phyloP scores from a whole-genome alignment of 495 filamentous ascomycete genomes.

The Tuber melanosporum region DNA sequence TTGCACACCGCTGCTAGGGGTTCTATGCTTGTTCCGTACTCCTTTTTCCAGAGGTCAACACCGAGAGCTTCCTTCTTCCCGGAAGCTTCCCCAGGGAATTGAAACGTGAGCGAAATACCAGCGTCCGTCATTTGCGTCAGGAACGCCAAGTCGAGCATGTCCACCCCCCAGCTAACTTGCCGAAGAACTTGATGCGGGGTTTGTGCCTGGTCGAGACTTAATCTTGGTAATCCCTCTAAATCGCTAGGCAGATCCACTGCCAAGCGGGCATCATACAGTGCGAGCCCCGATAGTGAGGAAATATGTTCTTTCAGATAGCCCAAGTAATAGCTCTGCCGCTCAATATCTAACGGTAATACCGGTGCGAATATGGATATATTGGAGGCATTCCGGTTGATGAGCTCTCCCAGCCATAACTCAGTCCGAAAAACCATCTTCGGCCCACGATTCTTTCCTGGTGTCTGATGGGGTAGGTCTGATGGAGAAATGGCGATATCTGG shows the following conservation, averaged over 20 bases:
- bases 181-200: constrained; percentile 70
- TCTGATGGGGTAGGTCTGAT: constrained; percentile 62
- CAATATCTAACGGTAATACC: constrained; percentile 65
- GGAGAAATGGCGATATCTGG: constrained; percentile 79
- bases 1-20: constrained; percentile 58
- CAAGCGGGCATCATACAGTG: constrained; percentile 70
- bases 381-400: constrained; percentile 47
- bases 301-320: constrained; percentile 56
- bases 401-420: constrained; percentile 60
- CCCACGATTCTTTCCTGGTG: constrained; percentile 60
- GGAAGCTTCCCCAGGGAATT: constrained; percentile 47
- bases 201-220: constrained; percentile 61
- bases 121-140: constrained; percentile 67
- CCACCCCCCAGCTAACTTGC: constrained; percentile 67
- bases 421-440: constrained; percentile 83
- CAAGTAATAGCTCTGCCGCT: constrained; percentile 70
- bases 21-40: constrained; percentile 52
- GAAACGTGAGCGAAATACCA: constrained; percentile 76
- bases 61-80: constrained; percentile 52
- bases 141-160: constrained; percentile 72
- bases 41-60: constrained; percentile 62
- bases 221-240: constrained; percentile 57
- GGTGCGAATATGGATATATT: constrained; percentile 64
- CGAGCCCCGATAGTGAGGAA: constrained; percentile 63
- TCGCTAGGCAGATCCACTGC: constrained; percentile 56